phyloP scores from a whole-genome alignment of 1,284 basidiomycete genomes.

The Apiotrichum domesticum region DNA sequence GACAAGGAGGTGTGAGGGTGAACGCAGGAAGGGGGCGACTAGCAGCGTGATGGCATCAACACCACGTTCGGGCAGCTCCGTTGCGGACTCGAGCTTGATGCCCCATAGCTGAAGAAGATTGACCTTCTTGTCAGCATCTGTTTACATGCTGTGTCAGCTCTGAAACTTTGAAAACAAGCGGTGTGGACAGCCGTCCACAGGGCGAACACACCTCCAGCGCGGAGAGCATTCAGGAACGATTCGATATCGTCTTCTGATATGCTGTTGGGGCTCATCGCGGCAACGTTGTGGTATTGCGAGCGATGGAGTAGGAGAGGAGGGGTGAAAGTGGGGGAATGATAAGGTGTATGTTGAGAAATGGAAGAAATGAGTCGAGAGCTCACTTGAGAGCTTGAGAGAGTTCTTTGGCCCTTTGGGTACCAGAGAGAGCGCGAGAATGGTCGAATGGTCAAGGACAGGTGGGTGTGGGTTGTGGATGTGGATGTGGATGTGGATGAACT shows the following conservation, averaged over 20 bases:
- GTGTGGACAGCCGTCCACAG: not conserved
- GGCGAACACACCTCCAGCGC: constrained; percentile 27
- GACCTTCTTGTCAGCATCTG: constrained; percentile 43
- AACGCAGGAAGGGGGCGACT: constrained; percentile 31
- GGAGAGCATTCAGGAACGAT: constrained; percentile 31
- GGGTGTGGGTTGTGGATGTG: no score
- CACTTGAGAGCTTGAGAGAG: no score
- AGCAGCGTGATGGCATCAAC: constrained; percentile 38
- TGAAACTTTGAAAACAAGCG: not conserved
- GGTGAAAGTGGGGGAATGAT: no score
- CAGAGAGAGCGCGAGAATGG: no score
- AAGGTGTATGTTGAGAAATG: no score
- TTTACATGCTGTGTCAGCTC: no score
- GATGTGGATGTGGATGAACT: no score
- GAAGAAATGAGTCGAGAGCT: no score
- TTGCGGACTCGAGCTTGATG: constrained; percentile 33
- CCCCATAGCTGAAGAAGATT: constrained; percentile 43
- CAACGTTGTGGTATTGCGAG: no score
- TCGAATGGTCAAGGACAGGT: no score
- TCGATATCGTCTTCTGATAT: constrained; percentile 34
- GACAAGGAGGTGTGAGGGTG: constrained; percentile 35
- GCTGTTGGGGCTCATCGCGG: not conserved
- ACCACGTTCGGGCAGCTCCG: constrained; percentile 28
- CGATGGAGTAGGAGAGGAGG: no score
- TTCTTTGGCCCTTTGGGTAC: no score